Evolutionary conservation across 495 filamentous ascomycete species (phyloP).

Genomic region (Parachaetomium inaequale): DNA sequence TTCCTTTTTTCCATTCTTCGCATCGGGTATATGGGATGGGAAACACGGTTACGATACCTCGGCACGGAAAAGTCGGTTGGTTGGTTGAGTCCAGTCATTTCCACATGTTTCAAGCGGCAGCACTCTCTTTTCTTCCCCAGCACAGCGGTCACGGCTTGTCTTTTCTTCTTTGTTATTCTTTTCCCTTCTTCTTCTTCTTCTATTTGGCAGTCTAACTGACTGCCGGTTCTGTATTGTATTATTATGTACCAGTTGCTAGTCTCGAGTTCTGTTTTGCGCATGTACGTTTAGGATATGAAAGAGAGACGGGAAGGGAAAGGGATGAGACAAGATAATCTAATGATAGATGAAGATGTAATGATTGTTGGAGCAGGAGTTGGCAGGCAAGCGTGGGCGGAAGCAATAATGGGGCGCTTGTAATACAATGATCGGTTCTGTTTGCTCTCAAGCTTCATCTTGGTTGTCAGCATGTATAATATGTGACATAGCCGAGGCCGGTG

Average conservation of each 20-base stretch:
- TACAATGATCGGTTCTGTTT: not conserved
- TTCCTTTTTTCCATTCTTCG: not conserved
- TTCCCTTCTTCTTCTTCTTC: constrained; percentile 16
- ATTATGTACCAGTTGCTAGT: not conserved
- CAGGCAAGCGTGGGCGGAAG: not conserved
- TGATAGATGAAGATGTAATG: constrained; percentile 10
- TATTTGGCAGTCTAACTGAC: not conserved
- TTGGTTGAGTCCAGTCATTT: constrained; percentile 16
- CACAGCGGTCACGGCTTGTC: not conserved
- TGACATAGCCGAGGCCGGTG: not conserved
- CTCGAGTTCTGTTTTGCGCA: not conserved
- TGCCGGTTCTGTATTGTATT: not conserved
- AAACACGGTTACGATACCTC: constrained; percentile 5
- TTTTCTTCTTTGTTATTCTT: constrained; percentile 22
- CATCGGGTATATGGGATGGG: not conserved
- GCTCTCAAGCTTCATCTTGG: not conserved
- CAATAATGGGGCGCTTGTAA: not conserved
- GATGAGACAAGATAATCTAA: not conserved
- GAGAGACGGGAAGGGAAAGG: not conserved
- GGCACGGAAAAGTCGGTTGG: constrained; percentile 1
- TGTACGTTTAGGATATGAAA: not conserved
- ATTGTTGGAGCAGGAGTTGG: not conserved
- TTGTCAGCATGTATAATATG: not conserved
- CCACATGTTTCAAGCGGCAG: not conserved
- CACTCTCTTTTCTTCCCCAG: not conserved